These are phyloP conservation scores for Malus hybrid DNA, from an alignment of 331 rosid genomes.

Conservation along the genomic window DNA sequence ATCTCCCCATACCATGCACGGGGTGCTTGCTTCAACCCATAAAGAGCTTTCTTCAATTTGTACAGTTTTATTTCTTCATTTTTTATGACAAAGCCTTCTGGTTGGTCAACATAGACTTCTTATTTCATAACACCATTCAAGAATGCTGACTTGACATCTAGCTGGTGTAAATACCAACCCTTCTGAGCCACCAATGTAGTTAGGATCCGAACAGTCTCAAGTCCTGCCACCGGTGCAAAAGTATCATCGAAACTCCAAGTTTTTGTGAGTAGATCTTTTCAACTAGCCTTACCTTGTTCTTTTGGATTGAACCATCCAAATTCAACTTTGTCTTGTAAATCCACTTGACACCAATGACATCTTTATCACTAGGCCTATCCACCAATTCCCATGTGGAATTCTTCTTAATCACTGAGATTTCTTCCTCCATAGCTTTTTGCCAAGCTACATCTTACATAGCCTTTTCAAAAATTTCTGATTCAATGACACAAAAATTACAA, in stretches of 20 bases:
- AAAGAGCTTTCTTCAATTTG: background rate
- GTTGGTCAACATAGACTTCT: background rate
- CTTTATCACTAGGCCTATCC: background rate
- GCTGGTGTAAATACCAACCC: background rate
- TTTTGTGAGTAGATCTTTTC: no score
- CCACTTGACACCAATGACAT: background rate
- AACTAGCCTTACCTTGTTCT: background rate
- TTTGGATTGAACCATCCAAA: background rate
- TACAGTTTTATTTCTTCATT: background rate
- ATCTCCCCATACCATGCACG: background rate
- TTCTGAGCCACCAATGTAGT: no score
- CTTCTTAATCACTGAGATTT: background rate
- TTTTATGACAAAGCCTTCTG: background rate
- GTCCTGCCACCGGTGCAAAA: no score
- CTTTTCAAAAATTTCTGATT: no score
- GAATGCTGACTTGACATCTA: background rate
- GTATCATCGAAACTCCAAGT: no score
- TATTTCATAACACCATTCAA: background rate
- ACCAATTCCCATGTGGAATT: background rate
- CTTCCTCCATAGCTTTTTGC: background rate
- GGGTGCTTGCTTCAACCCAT: background rate
- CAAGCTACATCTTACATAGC: background rate
- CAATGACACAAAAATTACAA: no score
- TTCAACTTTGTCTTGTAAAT: background rate
- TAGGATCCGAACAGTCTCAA: no score